Percentiles rank a stretch among this genome's conserved stretches.
Evolutionary conservation across 371 early-diverging fungal genomes (phyloP).

Genomic region (Actinomortierella ambigua): DNA sequence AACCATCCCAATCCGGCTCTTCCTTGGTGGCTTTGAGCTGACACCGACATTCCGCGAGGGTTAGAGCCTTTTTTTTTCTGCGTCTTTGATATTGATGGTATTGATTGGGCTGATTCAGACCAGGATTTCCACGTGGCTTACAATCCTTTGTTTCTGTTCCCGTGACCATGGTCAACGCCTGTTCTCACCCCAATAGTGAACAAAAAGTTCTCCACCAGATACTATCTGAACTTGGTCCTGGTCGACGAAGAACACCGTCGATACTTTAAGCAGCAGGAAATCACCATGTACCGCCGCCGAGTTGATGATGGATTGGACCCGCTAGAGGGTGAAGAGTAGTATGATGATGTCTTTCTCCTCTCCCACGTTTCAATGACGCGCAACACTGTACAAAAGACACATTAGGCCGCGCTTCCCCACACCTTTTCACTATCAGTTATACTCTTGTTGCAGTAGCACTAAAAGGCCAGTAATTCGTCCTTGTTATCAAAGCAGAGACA

Average conservation of each 20-base stretch:
- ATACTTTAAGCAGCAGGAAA: slow-evolving; percentile 94
- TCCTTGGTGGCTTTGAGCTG: slow-evolving; percentile 89
- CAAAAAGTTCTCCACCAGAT: slow-evolving; percentile 92
- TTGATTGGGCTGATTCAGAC: neutral
- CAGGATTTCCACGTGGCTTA: neutral
- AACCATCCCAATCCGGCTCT: slow-evolving; percentile 91
- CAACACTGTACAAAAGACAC: too few species aligned
- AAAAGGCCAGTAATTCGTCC: too few species aligned
- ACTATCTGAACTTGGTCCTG: slow-evolving; percentile 91
- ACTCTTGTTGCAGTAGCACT: too few species aligned
- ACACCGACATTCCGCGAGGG: slow-evolving; percentile 68
- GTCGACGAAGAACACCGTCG: slow-evolving; percentile 95
- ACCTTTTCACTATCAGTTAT: too few species aligned
- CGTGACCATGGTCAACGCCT: too few species aligned
- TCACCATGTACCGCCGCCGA: slow-evolving; percentile 70
- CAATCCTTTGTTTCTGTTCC: too few species aligned
- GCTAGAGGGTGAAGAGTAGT: slow-evolving; percentile 27
- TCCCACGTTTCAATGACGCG: too few species aligned
- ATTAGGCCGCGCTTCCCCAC: too few species aligned
- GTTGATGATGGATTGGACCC: slow-evolving; percentile 48
- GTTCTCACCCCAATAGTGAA: slow-evolving; percentile 75
- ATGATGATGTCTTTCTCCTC: neutral
- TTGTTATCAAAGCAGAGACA: too few species aligned
- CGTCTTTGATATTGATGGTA: slow-evolving; percentile 17
- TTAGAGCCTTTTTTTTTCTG: neutral